Evolutionary conservation across 495 filamentous ascomycete species (phyloP).

Genomic region (Lophium mytilinum): DNA sequence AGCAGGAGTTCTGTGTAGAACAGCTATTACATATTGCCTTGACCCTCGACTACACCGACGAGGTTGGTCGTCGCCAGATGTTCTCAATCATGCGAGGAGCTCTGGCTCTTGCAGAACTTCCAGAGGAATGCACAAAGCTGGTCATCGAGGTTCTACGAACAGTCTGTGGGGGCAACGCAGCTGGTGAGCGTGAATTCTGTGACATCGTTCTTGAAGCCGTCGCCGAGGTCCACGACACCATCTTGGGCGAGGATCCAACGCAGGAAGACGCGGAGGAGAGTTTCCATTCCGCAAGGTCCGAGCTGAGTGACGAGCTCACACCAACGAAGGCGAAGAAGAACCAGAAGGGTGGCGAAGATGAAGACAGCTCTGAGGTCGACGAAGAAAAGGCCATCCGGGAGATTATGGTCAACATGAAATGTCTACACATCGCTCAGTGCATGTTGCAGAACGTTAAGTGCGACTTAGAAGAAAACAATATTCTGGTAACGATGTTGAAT

Average conservation of each 20-base stretch:
- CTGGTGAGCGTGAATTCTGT: slow-evolving; percentile 88
- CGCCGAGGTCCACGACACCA: slow-evolving; percentile 90
- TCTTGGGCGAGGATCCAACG: slow-evolving; percentile 43
- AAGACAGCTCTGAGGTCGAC: slow-evolving; percentile 52
- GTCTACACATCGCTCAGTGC: slow-evolving; percentile 92
- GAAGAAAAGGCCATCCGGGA: slow-evolving; percentile 76
- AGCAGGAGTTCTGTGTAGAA: slow-evolving; percentile 90
- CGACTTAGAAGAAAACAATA: slow-evolving; percentile 73
- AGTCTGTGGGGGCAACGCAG: slow-evolving; percentile 66
- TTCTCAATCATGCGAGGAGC: slow-evolving; percentile 79
- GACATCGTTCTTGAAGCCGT: slow-evolving; percentile 86
- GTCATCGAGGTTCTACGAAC: slow-evolving; percentile 72
- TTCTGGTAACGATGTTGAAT: slow-evolving; percentile 90
- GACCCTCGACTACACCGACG: slow-evolving; percentile 81
- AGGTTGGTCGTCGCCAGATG: slow-evolving; percentile 91
- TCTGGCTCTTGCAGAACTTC: slow-evolving; percentile 75
- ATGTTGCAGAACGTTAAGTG: slow-evolving; percentile 89
- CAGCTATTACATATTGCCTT: slow-evolving; percentile 88
- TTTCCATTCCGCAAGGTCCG: slow-evolving; percentile 77
- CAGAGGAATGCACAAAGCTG: slow-evolving; percentile 86
- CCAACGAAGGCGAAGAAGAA: slow-evolving; percentile 44
- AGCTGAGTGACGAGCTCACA: slow-evolving; percentile 52
- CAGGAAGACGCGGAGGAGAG: slow-evolving; percentile 44
- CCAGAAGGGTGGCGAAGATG: slow-evolving; percentile 16
- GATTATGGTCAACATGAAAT: slow-evolving; percentile 96